phyloP scores from a whole-genome alignment of 257 asterid genomes.

The Nicotiana tomentosiformis region DNA sequence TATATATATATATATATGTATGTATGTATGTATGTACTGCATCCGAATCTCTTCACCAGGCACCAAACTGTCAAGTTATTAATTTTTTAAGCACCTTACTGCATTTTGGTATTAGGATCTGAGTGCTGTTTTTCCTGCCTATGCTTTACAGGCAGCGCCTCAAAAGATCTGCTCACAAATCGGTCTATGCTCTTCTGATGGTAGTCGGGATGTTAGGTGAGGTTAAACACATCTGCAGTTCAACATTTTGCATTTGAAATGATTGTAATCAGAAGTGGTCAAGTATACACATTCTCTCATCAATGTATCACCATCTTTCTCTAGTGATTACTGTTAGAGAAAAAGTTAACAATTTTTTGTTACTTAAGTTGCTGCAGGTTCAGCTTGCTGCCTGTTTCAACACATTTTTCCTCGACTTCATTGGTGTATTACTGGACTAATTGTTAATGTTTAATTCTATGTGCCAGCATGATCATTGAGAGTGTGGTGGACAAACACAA shows the following conservation, averaged over 20 bases:
- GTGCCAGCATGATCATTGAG: slow-evolving; percentile 61
- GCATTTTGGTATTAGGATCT: background rate
- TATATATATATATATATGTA: too few species aligned
- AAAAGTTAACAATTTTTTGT: background rate
- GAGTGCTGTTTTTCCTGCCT: slow-evolving; percentile 3
- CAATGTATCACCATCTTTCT: background rate
- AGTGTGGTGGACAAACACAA: slow-evolving; percentile 69
- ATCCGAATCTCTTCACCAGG: background rate
- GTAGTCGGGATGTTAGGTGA: slow-evolving; percentile 55
- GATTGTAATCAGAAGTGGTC: background rate
- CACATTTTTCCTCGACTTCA: background rate
- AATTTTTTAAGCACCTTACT: slow-evolving; percentile 8
- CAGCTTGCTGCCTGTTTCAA: background rate
- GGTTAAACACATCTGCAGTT: slow-evolving; percentile 15
- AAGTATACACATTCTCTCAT: background rate
- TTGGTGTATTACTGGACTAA: background rate
- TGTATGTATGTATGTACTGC: background rate
- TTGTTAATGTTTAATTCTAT: background rate
- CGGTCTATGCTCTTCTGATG: slow-evolving; percentile 55
- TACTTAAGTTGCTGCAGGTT: background rate
- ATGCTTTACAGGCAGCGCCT: slow-evolving; percentile 45
- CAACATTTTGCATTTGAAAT: background rate
- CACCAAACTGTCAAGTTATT: background rate
- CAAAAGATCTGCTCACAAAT: slow-evolving; percentile 53
- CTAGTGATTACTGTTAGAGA: background rate